Conservation (phyloP, 2,329 filamentous ascomycete genomes). For the Beauveria scarabaeidicola region DNA sequence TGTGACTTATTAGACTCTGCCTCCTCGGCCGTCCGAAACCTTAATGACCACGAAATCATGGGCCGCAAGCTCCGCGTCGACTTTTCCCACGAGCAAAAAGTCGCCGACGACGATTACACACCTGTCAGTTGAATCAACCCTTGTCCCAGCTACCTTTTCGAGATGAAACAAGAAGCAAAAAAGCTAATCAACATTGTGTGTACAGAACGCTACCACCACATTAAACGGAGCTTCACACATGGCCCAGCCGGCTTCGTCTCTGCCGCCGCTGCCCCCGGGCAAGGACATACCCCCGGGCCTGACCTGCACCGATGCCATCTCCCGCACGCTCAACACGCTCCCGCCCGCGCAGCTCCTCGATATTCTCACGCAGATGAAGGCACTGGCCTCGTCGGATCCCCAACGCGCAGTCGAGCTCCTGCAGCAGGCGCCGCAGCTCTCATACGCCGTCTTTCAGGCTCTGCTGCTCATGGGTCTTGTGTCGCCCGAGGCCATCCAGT, state of each 20-base stretch:
- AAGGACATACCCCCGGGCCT: conserved; percentile 76
- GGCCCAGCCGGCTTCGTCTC: conserved; percentile 34
- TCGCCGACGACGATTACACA: conserved; percentile 50
- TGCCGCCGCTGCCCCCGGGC: conserved; percentile 78
- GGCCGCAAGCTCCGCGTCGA: conserved; percentile 89
- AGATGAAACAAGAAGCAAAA: not conserved
- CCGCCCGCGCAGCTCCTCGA: conserved; percentile 86
- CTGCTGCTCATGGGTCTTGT: conserved; percentile 88
- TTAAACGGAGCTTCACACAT: conserved; percentile 23
- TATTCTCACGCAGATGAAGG: conserved; percentile 90
- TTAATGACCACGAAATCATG: conserved; percentile 94
- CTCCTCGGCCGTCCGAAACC: conserved; percentile 85
- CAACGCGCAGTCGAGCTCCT: conserved; percentile 78
- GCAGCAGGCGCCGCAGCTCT: conserved; percentile 80
- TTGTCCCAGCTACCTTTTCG: conserved; percentile 13
- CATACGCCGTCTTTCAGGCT: conserved; percentile 92
- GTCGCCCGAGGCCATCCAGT: conserved; percentile 71
- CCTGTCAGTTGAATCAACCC: conserved; percentile 14
- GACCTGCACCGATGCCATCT: conserved; percentile 83
- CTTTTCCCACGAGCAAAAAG: conserved; percentile 86
- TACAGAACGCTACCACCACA: conserved; percentile 18
- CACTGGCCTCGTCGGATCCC: conserved; percentile 73
- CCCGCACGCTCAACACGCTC: conserved; percentile 77
- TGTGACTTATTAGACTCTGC: conserved; percentile 53
- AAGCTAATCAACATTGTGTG: not conserved